Conservation (phyloP, 129 eudicot species). For the Kitagawia praeruptora region DNA sequence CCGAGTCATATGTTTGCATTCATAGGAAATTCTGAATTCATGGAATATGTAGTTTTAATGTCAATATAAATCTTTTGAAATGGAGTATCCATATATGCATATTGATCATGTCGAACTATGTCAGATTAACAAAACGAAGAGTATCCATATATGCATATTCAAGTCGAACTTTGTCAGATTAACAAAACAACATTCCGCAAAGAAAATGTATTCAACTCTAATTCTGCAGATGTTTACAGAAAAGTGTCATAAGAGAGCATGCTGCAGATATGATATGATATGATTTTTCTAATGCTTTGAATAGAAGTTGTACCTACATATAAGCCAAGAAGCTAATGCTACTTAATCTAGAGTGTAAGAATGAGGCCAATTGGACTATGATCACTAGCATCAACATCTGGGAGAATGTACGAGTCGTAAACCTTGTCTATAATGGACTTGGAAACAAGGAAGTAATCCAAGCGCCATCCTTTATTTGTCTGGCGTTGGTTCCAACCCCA, state of each 20-base stretch:
- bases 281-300: not conserved
- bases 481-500: constrained; percentile 98
- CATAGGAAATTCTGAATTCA: too few species aligned
- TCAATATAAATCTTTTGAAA: too few species aligned
- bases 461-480: constrained; percentile 80
- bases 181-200: not conserved
- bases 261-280: not conserved
- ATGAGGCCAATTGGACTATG: constrained; percentile 87
- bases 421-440: not conserved
- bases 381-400: constrained; percentile 84
- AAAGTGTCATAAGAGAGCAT: not conserved
- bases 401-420: not conserved
- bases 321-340: not conserved
- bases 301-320: not conserved
- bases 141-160: not conserved
- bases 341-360: constrained; percentile 21
- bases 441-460: not conserved
- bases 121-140: too few species aligned
- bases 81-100: too few species aligned
- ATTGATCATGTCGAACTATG: too few species aligned
- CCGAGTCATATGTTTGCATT: too few species aligned
- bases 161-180: constrained; percentile 17
- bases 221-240: not conserved
- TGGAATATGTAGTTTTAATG: too few species aligned
- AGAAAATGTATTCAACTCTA: too few species aligned